A percentile compares a stretch with the other conserved stretches of the same genome.
Conservation (phyloP, 176 grass and related monocot species). For the Phoenix dactylifera region DNA sequence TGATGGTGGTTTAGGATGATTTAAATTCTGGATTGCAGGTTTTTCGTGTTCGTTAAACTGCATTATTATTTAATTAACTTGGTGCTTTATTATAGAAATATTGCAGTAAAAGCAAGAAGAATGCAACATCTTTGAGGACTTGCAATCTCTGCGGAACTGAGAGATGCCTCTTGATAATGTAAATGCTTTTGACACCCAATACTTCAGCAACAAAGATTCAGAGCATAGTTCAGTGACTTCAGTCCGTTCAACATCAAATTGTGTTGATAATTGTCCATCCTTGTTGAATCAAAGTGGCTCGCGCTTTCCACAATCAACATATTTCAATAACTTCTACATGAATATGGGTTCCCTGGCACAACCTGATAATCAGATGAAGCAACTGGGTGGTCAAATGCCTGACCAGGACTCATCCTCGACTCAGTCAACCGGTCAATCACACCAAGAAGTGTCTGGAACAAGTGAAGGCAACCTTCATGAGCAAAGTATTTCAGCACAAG, state of each 20-base stretch:
- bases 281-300: background rate
- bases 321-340: background rate
- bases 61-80: too few species aligned
- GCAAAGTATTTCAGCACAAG: slow-evolving; percentile 35
- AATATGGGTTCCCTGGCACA: slow-evolving; percentile 8
- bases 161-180: background rate
- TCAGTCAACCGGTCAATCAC: slow-evolving; percentile 30
- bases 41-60: too few species aligned
- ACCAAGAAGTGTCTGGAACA: slow-evolving; percentile 55
- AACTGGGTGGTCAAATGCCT: background rate
- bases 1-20: too few species aligned
- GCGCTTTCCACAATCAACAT: background rate
- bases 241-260: background rate
- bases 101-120: too few species aligned
- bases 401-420: slow-evolving; percentile 11
- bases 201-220: background rate
- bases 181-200: background rate
- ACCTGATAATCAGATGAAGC: slow-evolving; percentile 5
- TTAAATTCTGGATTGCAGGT: too few species aligned
- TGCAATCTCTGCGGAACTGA: background rate
- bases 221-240: background rate
- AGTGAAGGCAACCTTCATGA: slow-evolving; percentile 51
- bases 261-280: background rate
- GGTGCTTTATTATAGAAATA: too few species aligned
- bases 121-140: too few species aligned